A percentile compares a stretch with the other conserved stretches of the same genome.
Evolutionary conservation across 371 early-diverging fungal genomes (phyloP).

Genomic region (Massospora cicadina): DNA sequence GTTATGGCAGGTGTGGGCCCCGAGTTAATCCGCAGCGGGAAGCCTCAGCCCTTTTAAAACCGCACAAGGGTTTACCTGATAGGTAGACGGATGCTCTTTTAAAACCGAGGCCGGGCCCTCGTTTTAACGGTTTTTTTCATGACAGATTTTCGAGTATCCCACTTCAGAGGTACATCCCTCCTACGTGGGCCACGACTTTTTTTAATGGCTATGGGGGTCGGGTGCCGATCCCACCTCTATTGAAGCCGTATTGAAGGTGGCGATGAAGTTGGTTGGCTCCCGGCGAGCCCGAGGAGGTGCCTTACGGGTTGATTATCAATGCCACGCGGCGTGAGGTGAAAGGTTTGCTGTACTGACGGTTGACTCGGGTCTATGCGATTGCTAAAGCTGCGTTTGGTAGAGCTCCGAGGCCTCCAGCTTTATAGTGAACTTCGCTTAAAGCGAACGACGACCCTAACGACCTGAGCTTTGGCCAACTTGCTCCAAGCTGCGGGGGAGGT

Average conservation of each 20-base stretch:
- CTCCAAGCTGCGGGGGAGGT: not conserved
- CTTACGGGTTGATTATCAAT: not conserved
- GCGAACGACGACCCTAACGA: not conserved
- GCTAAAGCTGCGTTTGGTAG: conserved; percentile 12
- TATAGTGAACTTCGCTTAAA: not conserved
- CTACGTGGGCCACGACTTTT: not conserved
- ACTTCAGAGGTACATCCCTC: not conserved
- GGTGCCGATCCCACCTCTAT: not conserved
- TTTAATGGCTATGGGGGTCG: not conserved
- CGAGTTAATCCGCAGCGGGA: not conserved
- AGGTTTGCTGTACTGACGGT: not conserved
- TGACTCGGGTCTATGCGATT: not conserved
- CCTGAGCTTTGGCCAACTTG: not conserved
- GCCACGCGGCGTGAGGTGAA: not conserved
- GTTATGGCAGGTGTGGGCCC: not conserved
- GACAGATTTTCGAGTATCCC: conserved; percentile 4
- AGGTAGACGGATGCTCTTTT: not conserved
- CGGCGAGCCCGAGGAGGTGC: not conserved
- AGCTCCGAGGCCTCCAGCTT: not conserved
- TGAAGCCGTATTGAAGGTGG: not conserved
- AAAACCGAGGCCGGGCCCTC: not conserved
- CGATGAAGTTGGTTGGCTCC: not conserved
- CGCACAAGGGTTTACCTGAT: not conserved
- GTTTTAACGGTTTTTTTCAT: not conserved
- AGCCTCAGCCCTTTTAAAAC: not conserved